Percentiles rank a stretch among this genome's conserved stretches.
These are phyloP conservation scores for Alternaria tenuissima DNA, from an alignment of 2,329 filamentous ascomycete genomes.

Conservation along the genomic window DNA sequence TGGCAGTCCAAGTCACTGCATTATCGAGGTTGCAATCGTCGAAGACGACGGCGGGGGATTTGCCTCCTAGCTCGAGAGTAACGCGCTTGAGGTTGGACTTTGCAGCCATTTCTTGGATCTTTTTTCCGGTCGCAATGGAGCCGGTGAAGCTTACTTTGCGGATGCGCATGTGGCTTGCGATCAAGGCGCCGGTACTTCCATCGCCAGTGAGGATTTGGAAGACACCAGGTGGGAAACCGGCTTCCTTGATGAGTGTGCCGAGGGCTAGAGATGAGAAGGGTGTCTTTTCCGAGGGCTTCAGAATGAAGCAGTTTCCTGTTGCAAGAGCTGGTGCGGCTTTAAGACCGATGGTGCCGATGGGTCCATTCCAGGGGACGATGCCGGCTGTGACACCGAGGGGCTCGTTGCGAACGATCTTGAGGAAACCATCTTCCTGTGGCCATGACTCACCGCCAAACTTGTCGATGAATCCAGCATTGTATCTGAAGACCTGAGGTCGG, in stretches of 20 bases:
- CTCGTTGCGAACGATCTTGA: conserved; percentile 54
- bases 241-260: conserved; percentile 46
- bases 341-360: conserved; percentile 50
- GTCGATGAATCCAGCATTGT: conserved; percentile 48
- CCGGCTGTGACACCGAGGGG: conserved; percentile 54
- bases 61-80: conserved; percentile 56
- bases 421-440: conserved; percentile 58
- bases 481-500: conserved; percentile 37
- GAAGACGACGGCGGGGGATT: conserved; percentile 56
- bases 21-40: conserved; percentile 56
- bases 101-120: conserved; percentile 53
- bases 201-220: conserved; percentile 52
- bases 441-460: conserved; percentile 47
- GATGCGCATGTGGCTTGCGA: conserved; percentile 52
- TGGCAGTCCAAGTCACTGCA: conserved; percentile 46
- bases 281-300: conserved; percentile 50
- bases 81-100: conserved; percentile 55
- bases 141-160: conserved; percentile 56
- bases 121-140: conserved; percentile 48
- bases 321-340: conserved; percentile 49
- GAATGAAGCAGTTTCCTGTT: conserved; percentile 48
- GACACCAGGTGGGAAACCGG: conserved; percentile 53
- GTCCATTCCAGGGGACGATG: conserved; percentile 55
- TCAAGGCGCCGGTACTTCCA: conserved; percentile 49
- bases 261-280: conserved; percentile 46